These are phyloP conservation scores for Leccinum uliginosum DNA, from an alignment of 768 basidiomycete species.

Conservation along the genomic window DNA sequence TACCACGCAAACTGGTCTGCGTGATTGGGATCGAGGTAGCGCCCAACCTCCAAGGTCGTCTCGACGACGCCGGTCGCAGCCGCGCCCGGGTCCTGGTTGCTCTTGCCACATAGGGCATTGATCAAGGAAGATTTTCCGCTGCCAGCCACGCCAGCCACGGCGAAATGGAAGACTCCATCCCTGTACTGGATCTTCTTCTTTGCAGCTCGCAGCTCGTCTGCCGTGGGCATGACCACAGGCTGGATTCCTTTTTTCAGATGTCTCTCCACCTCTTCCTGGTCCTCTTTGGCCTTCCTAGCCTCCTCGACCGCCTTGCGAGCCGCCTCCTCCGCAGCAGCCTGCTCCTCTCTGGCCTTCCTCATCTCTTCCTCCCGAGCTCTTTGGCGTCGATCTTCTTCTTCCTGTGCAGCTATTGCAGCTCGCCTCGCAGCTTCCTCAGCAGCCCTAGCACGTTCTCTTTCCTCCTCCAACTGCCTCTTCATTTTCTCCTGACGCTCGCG, in stretches of 20 bases:
- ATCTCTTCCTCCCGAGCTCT: slow-evolving; percentile 19
- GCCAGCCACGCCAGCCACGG: slow-evolving; percentile 28
- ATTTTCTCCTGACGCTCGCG: slow-evolving; percentile 16
- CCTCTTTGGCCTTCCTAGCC: slow-evolving; percentile 20
- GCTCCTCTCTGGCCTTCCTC: slow-evolving; percentile 10
- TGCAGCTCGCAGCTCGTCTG: slow-evolving; percentile 21
- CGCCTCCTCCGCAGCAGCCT: slow-evolving; percentile 22
- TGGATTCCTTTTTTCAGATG: slow-evolving; percentile 26
- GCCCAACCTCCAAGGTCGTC: slow-evolving; percentile 27
- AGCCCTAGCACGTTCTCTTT: slow-evolving; percentile 12
- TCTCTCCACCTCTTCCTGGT: slow-evolving; percentile 19
- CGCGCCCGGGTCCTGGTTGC: slow-evolving; percentile 23
- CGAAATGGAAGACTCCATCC: slow-evolving; percentile 29
- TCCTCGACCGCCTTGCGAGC: slow-evolving; percentile 22
- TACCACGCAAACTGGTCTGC: slow-evolving; percentile 31
- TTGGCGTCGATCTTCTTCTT: slow-evolving; percentile 23
- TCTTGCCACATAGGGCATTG: slow-evolving; percentile 31
- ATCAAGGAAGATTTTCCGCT: slow-evolving; percentile 31
- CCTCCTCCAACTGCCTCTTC: slow-evolving; percentile 18
- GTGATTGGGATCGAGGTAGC: slow-evolving; percentile 28
- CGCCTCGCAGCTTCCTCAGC: slow-evolving; percentile 23
- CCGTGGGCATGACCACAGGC: slow-evolving; percentile 29
- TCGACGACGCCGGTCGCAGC: slow-evolving; percentile 32
- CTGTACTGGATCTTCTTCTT: slow-evolving; percentile 25
- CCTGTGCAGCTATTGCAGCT: slow-evolving; percentile 21